These are phyloP conservation scores for Theobroma cacao DNA, from an alignment of 345 rosid species.

Conservation along the genomic window DNA sequence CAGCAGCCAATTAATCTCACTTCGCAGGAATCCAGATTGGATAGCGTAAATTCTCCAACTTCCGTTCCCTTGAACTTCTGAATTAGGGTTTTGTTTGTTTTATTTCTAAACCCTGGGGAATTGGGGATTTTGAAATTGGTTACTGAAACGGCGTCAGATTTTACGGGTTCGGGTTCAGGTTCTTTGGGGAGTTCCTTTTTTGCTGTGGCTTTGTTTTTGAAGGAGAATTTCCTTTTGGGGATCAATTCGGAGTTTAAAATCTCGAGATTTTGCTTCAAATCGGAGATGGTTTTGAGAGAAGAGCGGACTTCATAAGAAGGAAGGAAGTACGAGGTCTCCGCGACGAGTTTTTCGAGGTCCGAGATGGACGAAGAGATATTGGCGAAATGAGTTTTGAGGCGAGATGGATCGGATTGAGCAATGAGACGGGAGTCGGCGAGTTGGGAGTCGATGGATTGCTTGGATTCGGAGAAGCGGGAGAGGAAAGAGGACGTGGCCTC, in stretches of 20 bases:
- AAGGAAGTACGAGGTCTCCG: constrained; percentile 67
- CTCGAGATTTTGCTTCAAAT: constrained; percentile 68
- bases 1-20: constrained; percentile 54
- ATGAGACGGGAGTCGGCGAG: constrained; percentile 33
- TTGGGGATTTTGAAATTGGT: constrained; percentile 29
- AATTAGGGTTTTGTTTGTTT: constrained; percentile 38
- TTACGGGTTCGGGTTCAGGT: constrained; percentile 24
- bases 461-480: constrained; percentile 55
- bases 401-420: constrained; percentile 33
- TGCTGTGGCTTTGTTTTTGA: constrained; percentile 50
- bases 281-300: constrained; percentile 61
- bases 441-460: constrained; percentile 48
- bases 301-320: constrained; percentile 83
- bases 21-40: constrained; percentile 70
- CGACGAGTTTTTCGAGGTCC: constrained; percentile 68
- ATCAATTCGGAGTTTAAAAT: constrained; percentile 37
- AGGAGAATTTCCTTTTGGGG: constrained; percentile 75
- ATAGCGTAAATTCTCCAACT: constrained; percentile 63
- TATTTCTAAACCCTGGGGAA: constrained; percentile 68
- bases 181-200: constrained; percentile 28
- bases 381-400: constrained; percentile 44
- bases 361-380: constrained; percentile 57
- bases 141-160: constrained; percentile 7
- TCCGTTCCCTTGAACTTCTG: constrained; percentile 48
- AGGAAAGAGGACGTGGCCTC: constrained; percentile 61